phyloP scores from a whole-genome alignment of 2,329 filamentous ascomycete species.

The Hymenoscyphus linearis region DNA sequence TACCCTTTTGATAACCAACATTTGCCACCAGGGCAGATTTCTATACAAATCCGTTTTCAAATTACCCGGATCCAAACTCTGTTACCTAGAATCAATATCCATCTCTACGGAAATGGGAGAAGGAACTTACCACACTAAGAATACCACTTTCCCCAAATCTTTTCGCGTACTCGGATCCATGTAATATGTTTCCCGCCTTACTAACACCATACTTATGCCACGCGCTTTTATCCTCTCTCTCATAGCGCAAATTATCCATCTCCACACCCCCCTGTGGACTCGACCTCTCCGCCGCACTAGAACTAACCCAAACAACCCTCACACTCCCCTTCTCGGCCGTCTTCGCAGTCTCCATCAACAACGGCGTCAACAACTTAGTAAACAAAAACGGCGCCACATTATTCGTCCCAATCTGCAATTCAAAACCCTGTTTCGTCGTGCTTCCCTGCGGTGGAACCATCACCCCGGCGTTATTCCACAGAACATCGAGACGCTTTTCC shows the following conservation, averaged over 20 bases:
- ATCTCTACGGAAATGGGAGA: background rate
- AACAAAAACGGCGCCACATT: constrained; percentile 36
- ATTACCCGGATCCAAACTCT: constrained; percentile 30
- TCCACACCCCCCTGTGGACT: constrained; percentile 21
- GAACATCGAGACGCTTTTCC: constrained; percentile 36
- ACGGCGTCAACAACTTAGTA: constrained; percentile 34
- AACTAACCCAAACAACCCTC: constrained; percentile 34
- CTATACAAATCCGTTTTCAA: constrained; percentile 23
- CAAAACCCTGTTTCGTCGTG: constrained; percentile 33
- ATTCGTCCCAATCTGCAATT: constrained; percentile 36
- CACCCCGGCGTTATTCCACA: constrained; percentile 38
- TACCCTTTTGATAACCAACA: constrained; percentile 9
- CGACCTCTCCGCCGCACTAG: constrained; percentile 24
- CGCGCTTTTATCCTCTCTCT: constrained; percentile 12
- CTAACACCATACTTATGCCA: constrained; percentile 24
- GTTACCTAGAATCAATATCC: background rate
- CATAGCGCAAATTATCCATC: constrained; percentile 25
- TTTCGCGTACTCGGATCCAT: constrained; percentile 24
- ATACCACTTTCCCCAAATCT: constrained; percentile 21
- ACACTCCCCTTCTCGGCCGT: constrained; percentile 25
- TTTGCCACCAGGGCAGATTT: constrained; percentile 13
- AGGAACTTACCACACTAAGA: constrained; percentile 23
- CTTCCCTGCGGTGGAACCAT: constrained; percentile 34
- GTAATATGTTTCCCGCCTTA: constrained; percentile 27
- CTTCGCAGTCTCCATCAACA: constrained; percentile 30